phyloP scores from a whole-genome alignment of 202 grass and related monocot genomes.

The Bolboschoenoplectus hybrid region DNA sequence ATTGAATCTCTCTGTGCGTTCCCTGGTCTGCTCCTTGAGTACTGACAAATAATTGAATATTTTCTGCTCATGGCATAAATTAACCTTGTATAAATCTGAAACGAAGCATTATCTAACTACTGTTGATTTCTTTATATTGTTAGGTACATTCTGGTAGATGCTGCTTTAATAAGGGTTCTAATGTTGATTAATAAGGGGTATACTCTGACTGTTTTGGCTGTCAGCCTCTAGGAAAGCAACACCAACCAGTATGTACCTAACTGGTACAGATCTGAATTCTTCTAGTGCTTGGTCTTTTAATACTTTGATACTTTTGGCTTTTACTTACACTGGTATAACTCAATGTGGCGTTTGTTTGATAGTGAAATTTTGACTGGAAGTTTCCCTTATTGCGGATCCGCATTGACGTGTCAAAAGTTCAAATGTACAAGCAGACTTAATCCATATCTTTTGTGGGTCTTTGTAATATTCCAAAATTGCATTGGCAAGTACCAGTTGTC shows the following conservation, averaged over 20 bases:
- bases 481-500: neutral
- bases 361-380: neutral
- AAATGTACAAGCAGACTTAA: neutral
- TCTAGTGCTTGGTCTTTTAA: neutral
- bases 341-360: neutral
- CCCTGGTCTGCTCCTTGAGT: neutral
- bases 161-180: no score
- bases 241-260: conserved; percentile 4
- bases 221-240: neutral
- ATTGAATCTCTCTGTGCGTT: conserved; percentile 7
- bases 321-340: neutral
- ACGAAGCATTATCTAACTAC: neutral
- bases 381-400: neutral
- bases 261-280: neutral
- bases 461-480: neutral
- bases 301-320: neutral
- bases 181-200: no score
- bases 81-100: neutral
- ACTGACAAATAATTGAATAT: neutral
- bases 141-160: no score
- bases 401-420: neutral
- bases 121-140: neutral
- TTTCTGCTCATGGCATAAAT: neutral
- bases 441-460: neutral
- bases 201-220: conserved; percentile 13